A percentile compares a stretch with the other conserved stretches of the same genome.
Conservation (phyloP, 2,329 filamentous ascomycete genomes). For the Capronia americana region DNA sequence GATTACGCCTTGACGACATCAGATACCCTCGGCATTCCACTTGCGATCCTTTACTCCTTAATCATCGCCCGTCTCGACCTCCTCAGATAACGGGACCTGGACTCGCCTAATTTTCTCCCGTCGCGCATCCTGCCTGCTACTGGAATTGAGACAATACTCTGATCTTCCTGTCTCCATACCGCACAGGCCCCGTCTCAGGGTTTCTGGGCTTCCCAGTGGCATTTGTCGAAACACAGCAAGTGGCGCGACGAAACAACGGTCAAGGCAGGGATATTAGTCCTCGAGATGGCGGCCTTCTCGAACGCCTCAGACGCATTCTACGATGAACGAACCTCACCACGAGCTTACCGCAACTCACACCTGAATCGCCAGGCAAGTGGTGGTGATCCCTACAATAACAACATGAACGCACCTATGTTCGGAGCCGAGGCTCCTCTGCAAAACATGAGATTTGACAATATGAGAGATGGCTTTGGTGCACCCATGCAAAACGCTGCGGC, state of each 20-base stretch:
- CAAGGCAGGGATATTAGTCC: constrained; percentile 5
- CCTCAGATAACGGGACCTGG: background rate
- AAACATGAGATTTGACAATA: constrained; percentile 62
- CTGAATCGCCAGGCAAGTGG: constrained; percentile 67
- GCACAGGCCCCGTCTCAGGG: background rate
- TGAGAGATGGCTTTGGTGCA: constrained; percentile 55
- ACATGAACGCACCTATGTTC: constrained; percentile 72
- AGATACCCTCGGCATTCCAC: constrained; percentile 8
- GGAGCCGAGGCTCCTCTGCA: constrained; percentile 65
- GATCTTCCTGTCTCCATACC: background rate
- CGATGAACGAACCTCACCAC: constrained; percentile 78
- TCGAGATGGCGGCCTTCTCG: constrained; percentile 35
- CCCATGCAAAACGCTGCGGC: constrained; percentile 59
- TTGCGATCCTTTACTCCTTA: constrained; percentile 23
- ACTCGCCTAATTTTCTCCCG: background rate
- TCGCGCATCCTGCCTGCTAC: background rate
- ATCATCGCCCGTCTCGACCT: constrained; percentile 1
- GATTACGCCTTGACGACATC: constrained; percentile 18
- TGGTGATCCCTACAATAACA: constrained; percentile 72
- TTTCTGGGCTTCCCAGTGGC: background rate
- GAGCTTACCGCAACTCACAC: constrained; percentile 70
- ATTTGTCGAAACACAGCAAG: background rate
- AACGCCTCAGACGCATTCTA: constrained; percentile 69
- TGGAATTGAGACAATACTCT: background rate
- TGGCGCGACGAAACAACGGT: background rate